Evolutionary conservation across 2,329 filamentous ascomycete genomes (phyloP), one percentile per base, ranked within the genome.

Genomic region (Fusarium tjaetaba): DNA sequence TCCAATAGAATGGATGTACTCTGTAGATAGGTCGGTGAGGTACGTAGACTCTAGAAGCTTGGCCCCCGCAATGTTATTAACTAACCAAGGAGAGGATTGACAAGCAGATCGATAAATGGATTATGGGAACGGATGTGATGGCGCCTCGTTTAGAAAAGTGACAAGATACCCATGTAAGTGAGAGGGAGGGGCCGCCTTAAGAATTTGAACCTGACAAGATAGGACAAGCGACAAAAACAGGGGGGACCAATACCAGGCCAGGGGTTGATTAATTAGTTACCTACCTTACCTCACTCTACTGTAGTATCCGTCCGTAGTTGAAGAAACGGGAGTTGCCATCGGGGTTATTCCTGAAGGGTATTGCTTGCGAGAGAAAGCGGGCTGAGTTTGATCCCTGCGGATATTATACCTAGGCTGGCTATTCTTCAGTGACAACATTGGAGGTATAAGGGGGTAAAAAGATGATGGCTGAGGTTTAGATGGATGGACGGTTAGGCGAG

Each of bases 311-410:
- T 51, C 45, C 18, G 45, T 46, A 53, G 34, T 53, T 28, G 36
- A 60, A 62, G 48, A 58, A 56, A 62, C 61, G 67, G 63, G 67
- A 59, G 67, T 51, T 71, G 51, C 58, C 56, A 55, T 69, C 67
- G 64, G 69, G 60, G 52, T 43, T 57, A 66, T 65, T 60, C 46
- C 70, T 64, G 48, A 64, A 74, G 67, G 71, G 71, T 56, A 61
- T 74, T 73, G 71, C 67, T 74, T 73, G 71, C 71, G 71, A 73
- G 41, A 49, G 57, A 71, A 53, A 60, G 64, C 46, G 66, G 52
- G 67, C 60, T 65, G 52, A 53, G 52, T n/a, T 42, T 53, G 26
- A 51, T 55, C 55, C 64, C 65, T 32, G 56, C 32, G 36, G 55
- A 26, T 60, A 59, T 13, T 22, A 34, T 45, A 30, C 30, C 30